Base-by-base conservation (phyloP, 176 grass and related monocot genomes). In the Eragrostis nindensis region DNA sequence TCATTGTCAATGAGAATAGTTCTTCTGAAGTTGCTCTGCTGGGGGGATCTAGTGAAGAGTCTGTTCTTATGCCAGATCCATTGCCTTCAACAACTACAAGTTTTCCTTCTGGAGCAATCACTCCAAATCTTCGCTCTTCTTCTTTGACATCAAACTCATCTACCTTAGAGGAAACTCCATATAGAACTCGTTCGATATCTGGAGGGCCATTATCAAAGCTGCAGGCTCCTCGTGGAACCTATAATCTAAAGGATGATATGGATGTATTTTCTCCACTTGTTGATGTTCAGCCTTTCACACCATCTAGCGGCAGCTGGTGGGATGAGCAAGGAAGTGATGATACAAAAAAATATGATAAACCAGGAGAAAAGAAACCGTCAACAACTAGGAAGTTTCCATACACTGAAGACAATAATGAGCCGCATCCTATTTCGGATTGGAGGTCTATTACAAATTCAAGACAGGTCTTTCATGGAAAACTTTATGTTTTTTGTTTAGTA, bases 191-290 rank as follows among this genome's bases (percentile, higher is more conserved):
- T 22, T 48, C 75, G 21, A 69, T 88, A 54, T 74, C 94, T 54
- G 83, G 86, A 73, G 87, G 87, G 84, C 80, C 81, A 68, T 82
- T 92, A 77, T 81, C 68, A 45, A 95, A 88, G 82, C 61, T 89
- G 80, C 93, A 86, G 30, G 86, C 87, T 76, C 81, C 84, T 81
- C 84, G 66, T 80, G 84, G 86, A 82, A 90, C 73, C 81, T 91
- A 87, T 84, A 90, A 76, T 83, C 53, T 93, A 30, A 99, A 95
- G 85, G 93, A 99, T 89, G 96, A 99, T 76, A 99, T 99, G 96
- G 96, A 95, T 88, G 96, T 99, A 19, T 99, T 95, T 89, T 99
- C 96, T 84, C 96, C 96, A 21, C 88, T 99, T 75, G 93, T 99
- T 77, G 96, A 95, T 80, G 93, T 95, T 50, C 96, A 99, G 65